Conservation (phyloP, 148 eudicot genomes). For the Camellia granthamiana region DNA sequence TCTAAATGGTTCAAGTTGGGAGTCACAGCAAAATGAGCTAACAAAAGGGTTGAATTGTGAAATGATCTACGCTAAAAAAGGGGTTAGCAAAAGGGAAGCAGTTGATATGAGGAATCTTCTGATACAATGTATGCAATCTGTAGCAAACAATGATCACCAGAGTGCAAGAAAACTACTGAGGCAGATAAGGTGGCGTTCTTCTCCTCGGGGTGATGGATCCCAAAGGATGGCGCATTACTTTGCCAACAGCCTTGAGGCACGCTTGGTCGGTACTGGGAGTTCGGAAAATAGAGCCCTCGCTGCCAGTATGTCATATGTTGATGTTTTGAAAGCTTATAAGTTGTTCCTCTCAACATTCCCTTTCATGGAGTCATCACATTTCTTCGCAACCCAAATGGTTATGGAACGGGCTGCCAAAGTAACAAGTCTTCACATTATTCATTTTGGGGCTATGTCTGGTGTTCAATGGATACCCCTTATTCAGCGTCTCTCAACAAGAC, state of each 20-base stretch:
- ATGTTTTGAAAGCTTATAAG: slow-evolving; percentile 40
- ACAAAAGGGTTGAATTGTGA: slow-evolving; percentile 14
- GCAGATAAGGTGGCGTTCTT: slow-evolving; percentile 41
- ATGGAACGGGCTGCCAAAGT: slow-evolving; percentile 23
- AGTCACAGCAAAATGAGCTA: background rate
- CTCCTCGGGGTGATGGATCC: slow-evolving; percentile 42
- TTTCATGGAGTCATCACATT: slow-evolving; percentile 42
- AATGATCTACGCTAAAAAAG: slow-evolving; percentile 13
- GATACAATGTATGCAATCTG: slow-evolving; percentile 44
- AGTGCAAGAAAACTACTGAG: slow-evolving; percentile 37
- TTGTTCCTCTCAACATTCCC: slow-evolving; percentile 48
- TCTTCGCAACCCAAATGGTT: slow-evolving; percentile 37
- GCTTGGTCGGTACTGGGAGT: slow-evolving; percentile 36
- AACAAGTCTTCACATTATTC: slow-evolving; percentile 40
- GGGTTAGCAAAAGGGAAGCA: slow-evolving; percentile 24
- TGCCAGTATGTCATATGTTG: slow-evolving; percentile 16
- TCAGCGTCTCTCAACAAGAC: slow-evolving; percentile 37
- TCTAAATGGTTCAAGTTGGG: background rate
- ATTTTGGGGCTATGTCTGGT: slow-evolving; percentile 43
- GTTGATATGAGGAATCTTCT: slow-evolving; percentile 45
- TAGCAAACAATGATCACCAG: slow-evolving; percentile 32
- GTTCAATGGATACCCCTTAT: slow-evolving; percentile 56
- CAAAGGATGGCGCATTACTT: slow-evolving; percentile 61
- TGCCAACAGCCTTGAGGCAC: slow-evolving; percentile 56
- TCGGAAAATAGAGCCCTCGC: slow-evolving; percentile 11